Conservation (phyloP, 352 stramenopile species). For the Phytopythium sindhum region DNA sequence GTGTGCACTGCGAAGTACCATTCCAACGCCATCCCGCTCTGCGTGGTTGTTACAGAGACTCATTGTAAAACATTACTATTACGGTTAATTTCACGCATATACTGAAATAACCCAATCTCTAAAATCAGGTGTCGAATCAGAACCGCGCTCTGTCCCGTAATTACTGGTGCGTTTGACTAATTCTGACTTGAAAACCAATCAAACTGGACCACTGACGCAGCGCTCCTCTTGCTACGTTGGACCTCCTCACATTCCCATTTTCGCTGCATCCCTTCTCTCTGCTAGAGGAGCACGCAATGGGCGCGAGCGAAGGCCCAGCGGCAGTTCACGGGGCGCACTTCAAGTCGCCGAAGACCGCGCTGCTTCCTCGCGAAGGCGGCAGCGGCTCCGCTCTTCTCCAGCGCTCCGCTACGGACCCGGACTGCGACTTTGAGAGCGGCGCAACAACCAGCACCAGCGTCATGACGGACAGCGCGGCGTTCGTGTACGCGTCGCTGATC, state of each 20-base stretch:
- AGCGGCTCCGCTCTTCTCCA: not conserved
- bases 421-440: conserved; percentile 2
- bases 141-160: not conserved
- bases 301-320: not conserved
- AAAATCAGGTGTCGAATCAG: not conserved
- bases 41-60: no score
- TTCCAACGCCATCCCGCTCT: no score
- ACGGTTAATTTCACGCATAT: not conserved
- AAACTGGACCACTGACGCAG: not conserved
- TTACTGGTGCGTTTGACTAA: not conserved
- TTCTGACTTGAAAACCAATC: not conserved
- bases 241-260: not conserved
- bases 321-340: not conserved
- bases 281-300: not conserved
- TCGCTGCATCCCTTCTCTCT: not conserved
- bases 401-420: not conserved
- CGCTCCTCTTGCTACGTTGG: not conserved
- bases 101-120: not conserved
- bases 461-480: not conserved
- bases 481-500: conserved; percentile 1
- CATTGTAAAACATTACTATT: no score
- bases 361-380: not conserved
- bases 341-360: not conserved
- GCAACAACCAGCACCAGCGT: not conserved
- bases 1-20: no score